Base-by-base conservation (phyloP, 768 basidiomycete genomes). In the Exidia glandulosa region DNA sequence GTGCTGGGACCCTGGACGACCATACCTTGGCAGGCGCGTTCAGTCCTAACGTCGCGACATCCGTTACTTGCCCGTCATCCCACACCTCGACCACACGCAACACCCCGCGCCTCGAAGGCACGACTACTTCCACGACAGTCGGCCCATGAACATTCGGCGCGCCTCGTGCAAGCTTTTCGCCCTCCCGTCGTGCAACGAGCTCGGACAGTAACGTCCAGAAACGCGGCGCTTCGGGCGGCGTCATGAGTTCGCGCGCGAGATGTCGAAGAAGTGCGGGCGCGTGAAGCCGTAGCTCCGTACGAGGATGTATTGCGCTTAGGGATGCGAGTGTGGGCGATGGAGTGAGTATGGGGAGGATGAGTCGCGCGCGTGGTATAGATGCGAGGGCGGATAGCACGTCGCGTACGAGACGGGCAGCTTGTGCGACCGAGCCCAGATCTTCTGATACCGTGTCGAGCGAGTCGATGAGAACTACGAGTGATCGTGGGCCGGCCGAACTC, bases 191-290 rank as follows among this genome's bases (percentile, higher is more conserved):
- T 4, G 58, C 57, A 4, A 84, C 81, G 60, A 89, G 69, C 0
- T 88, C 86, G 7, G 83, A 70, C 66, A 94, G 89, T 12, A 91
- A 76, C 36, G 76, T 75, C 89, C 88, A 94, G 72, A 94, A 94
- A 66, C 89, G 89, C 34, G 79, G 72, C 7, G 87, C 82, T 1
- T 88, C 87, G 0, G 91, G 90, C 0, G 79, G 81, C 2, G 83
- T 81, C 52, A 90, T 76, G 68, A 90, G 93, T 7, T 83, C 82
- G 30, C 75, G 77, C 2, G 88, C 79, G 56, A 98, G 73, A 66
- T 90, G 81, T 6, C 67, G 68, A 34, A 97, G 73, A 57, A 96
- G 78, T 1, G 76, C 74, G 0, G 88, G 79, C 2, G 91, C 87
- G 66, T 91, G 87, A 0, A 86, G 81, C 48, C 77, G 80, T 16